These are phyloP conservation scores for Leccinum ochraceum DNA, from an alignment of 768 basidiomycete species.

Conservation along the genomic window DNA sequence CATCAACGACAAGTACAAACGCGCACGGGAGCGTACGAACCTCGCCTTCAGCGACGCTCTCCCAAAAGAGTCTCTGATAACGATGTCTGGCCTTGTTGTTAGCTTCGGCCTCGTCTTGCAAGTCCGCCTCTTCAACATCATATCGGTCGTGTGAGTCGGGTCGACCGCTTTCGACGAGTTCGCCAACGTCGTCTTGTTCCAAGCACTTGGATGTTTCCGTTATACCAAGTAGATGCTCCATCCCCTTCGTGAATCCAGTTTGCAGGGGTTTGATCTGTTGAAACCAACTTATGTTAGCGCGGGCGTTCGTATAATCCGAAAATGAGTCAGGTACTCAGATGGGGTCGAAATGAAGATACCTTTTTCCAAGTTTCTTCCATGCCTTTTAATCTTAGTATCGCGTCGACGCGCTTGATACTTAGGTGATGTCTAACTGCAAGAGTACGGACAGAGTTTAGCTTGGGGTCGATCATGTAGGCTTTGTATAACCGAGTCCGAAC, in stretches of 20 bases:
- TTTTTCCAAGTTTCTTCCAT: conserved; percentile 70
- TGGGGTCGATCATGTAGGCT: conserved; percentile 59
- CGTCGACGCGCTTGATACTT: conserved; percentile 79
- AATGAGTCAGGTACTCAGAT: conserved; percentile 48
- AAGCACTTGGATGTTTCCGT: conserved; percentile 24
- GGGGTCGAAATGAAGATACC: conserved; percentile 57
- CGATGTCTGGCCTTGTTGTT: conserved; percentile 58
- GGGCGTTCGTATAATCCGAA: background rate
- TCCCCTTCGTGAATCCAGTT: conserved; percentile 75
- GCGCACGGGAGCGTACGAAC: conserved; percentile 39
- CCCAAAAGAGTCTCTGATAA: conserved; percentile 78
- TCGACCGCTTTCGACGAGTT: conserved; percentile 11
- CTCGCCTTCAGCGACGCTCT: conserved; percentile 68
- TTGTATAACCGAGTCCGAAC: conserved; percentile 59
- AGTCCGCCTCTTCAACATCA: conserved; percentile 62
- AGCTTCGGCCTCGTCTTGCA: conserved; percentile 55
- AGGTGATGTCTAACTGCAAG: conserved; percentile 65
- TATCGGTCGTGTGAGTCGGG: conserved; percentile 30
- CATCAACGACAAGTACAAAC: background rate
- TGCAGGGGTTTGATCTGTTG: conserved; percentile 65
- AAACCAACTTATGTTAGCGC: conserved; percentile 4
- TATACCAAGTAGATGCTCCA: conserved; percentile 80
- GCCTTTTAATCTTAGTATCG: conserved; percentile 80
- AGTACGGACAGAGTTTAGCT: conserved; percentile 52
- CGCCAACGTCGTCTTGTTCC: conserved; percentile 5